Evolutionary conservation across 805 yeast species (phyloP).

Genomic region (Diddensiella caesifluorescens): DNA sequence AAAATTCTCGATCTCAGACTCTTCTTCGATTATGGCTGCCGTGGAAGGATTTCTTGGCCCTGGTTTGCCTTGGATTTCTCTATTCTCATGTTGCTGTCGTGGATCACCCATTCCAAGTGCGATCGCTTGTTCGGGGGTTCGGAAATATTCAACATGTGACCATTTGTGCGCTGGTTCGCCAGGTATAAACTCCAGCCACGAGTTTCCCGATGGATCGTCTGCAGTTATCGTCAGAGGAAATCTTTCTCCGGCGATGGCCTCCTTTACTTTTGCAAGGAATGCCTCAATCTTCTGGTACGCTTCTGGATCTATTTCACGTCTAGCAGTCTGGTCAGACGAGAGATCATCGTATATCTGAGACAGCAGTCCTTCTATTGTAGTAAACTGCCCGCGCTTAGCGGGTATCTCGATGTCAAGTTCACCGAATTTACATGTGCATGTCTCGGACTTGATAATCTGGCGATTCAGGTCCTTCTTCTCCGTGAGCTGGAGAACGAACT

Average conservation of each 20-base stretch:
- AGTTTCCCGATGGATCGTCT: slow-evolving; percentile 96
- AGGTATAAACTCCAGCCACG: slow-evolving; percentile 88
- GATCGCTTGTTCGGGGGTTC: slow-evolving; percentile 86
- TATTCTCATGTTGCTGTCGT: slow-evolving; percentile 57
- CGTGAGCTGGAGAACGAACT: slow-evolving; percentile 66
- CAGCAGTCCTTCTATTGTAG: slow-evolving; percentile 86
- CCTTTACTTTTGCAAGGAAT: slow-evolving; percentile 54
- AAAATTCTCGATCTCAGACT: slow-evolving; percentile 76
- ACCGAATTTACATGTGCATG: slow-evolving; percentile 70
- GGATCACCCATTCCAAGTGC: slow-evolving; percentile 69
- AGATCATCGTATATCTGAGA: slow-evolving; percentile 80
- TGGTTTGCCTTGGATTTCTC: slow-evolving; percentile 37
- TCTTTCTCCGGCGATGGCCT: slow-evolving; percentile 57
- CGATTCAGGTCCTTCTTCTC: slow-evolving; percentile 69
- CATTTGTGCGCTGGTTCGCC: slow-evolving; percentile 87
- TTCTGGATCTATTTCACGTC: slow-evolving; percentile 71
- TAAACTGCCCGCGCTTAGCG: slow-evolving; percentile 86
- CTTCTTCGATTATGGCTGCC: slow-evolving; percentile 38
- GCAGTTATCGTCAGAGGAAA: slow-evolving; percentile 72
- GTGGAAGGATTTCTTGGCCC: slow-evolving; percentile 31
- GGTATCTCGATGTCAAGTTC: slow-evolving; percentile 94
- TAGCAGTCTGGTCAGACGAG: slow-evolving; percentile 69
- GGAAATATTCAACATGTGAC: slow-evolving; percentile 73
- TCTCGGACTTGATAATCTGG: slow-evolving; percentile 87
- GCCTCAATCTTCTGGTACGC: slow-evolving; percentile 68